Conservation (phyloP, 2,329 filamentous ascomycete species). For the Verticillium longisporum region DNA sequence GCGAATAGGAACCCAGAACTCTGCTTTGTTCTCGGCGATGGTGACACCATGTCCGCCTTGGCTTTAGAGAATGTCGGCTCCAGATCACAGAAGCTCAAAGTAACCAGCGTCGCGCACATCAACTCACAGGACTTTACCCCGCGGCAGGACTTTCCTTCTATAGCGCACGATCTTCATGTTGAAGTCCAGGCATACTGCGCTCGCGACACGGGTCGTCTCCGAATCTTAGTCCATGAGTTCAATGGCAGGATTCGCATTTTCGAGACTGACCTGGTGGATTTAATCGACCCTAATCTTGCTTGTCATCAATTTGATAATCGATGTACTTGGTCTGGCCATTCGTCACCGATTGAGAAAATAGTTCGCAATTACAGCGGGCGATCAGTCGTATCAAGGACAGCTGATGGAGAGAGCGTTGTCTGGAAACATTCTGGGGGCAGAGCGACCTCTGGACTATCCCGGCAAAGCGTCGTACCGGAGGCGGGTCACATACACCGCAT, state of each 20-base stretch:
- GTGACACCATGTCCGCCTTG: conserved; percentile 85
- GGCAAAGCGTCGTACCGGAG: conserved; percentile 62
- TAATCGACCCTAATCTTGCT: conserved; percentile 68
- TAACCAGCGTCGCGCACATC: conserved; percentile 76
- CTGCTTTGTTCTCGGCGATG: conserved; percentile 76
- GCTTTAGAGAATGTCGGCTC: conserved; percentile 80
- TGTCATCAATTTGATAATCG: conserved; percentile 54
- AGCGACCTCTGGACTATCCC: conserved; percentile 47
- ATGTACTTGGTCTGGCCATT: conserved; percentile 78
- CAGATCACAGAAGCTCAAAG: conserved; percentile 56
- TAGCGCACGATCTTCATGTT: conserved; percentile 37
- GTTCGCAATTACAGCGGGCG: conserved; percentile 77
- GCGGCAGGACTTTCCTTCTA: conserved; percentile 10
- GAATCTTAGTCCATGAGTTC: conserved; percentile 75
- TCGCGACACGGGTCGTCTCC: conserved; percentile 54
- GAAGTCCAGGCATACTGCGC: conserved; percentile 71
- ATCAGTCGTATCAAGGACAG: conserved; percentile 74
- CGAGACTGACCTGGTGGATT: conserved; percentile 66
- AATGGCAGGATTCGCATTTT: conserved; percentile 80
- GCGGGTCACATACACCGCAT: conserved; percentile 72
- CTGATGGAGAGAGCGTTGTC: conserved; percentile 70
- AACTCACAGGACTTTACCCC: conserved; percentile 49
- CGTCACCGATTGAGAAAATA: conserved; percentile 73
- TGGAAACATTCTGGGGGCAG: conserved; percentile 63
- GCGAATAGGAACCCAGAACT: conserved; percentile 83